Evolutionary conservation across 2,329 filamentous ascomycete genomes (phyloP).

Genomic region (Diplodia corticola): DNA sequence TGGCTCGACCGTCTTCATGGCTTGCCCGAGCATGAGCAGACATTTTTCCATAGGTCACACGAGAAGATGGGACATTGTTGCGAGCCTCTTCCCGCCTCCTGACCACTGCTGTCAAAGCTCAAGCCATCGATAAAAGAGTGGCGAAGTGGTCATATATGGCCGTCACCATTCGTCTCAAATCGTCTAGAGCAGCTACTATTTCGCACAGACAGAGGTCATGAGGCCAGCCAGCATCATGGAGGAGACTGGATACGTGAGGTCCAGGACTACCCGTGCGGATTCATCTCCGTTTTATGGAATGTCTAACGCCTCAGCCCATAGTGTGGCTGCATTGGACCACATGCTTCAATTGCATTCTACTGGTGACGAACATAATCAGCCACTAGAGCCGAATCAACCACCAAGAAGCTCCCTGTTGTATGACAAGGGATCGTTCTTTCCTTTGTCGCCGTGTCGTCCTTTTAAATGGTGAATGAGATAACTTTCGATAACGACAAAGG

Average conservation of each 20-base stretch:
- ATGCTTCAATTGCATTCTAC: too few relatives aligned
- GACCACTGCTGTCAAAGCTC: background rate
- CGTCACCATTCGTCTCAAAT: background rate
- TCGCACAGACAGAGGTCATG: background rate
- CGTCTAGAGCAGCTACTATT: background rate
- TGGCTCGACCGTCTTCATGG: slow-evolving; percentile 1
- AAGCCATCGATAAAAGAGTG: background rate
- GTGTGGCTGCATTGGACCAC: too few relatives aligned
- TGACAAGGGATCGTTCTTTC: background rate
- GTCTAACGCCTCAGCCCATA: background rate
- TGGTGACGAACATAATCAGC: background rate
- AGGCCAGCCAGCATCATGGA: background rate
- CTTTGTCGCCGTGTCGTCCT: background rate
- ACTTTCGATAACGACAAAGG: background rate
- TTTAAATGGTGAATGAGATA: background rate
- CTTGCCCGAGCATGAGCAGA: background rate
- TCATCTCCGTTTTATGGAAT: background rate
- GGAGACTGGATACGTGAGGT: background rate
- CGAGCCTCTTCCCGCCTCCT: background rate
- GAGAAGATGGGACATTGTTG: background rate
- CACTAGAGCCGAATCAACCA: background rate
- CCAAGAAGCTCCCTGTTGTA: background rate
- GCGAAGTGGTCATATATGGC: too few relatives aligned
- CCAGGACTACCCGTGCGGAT: background rate
- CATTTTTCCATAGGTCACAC: background rate